Evolutionary conservation across 306 rosid genomes (phyloP), one percentile per base, ranked within the genome.

Genomic region (Echinosophora koreensis): DNA sequence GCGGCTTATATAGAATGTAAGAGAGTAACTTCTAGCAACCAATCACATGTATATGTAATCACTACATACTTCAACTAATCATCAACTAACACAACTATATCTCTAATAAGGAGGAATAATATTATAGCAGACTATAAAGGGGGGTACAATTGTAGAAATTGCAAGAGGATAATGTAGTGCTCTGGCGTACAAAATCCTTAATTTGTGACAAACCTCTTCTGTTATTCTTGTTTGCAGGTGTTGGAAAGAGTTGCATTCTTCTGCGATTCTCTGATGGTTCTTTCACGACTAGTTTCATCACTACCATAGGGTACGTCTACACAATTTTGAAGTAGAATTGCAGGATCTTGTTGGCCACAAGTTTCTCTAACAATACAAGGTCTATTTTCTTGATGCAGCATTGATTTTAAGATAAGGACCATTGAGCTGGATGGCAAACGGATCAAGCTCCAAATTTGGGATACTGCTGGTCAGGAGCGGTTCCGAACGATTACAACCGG

Each of bases 161-260:
- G 18, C 39, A 28, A 16, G 27, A 35, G 16, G 18, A 35, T 39
- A 51, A 7, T n/a, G 12, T n/a, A 46, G 57, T 65, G 61, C 41
- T 56, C 52, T 34, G 61, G 18, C 18, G 10, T 38, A 39, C 13
- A 35, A 28, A 38, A 14, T 66, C 71, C 77, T 34, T 73, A 59
- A 50, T 69, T 30, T 68, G n/a, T 16, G 30, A 15, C 18, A 34
- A 56, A 49, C 56, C 51, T 42, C 39, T 59, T 44, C 18, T 72
- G 65, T 39, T 79, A 4, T 66, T 76, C 42, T 74, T 58, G 28
- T 79, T 69, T 84, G 83, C 89, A 95, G 98, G 98, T 76, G 98
- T 95, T 72, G 98, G 98, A 74, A 95, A 92, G 93, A 95, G 98
- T 90, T 95, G 97, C 71, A 92, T 95, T 74, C 98, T 92, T 83